phyloP scores from a whole-genome alignment of 805 yeast genomes.

The Cephaloascus fragrans region DNA sequence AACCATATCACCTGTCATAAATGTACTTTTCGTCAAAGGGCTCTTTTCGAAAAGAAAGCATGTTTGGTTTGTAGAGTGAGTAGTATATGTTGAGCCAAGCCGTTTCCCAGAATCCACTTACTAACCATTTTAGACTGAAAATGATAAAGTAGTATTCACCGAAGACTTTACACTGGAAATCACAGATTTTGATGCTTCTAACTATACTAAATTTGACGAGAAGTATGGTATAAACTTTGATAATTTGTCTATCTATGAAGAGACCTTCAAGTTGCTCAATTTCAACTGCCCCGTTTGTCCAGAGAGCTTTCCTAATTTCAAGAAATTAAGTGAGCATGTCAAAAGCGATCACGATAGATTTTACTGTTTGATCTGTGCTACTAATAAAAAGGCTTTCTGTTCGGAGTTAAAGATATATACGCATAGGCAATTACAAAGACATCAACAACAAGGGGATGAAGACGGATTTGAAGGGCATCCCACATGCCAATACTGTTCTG shows the following conservation, averaged over 20 bases:
- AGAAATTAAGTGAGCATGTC: constrained; percentile 55
- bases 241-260: constrained; percentile 32
- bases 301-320: constrained; percentile 36
- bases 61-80: constrained; percentile 73
- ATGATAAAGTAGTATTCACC: constrained; percentile 47
- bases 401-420: constrained; percentile 57
- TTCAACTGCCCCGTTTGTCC: constrained; percentile 47
- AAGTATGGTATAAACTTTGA: constrained; percentile 55
- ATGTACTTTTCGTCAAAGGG: constrained; percentile 79
- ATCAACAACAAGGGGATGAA: constrained; percentile 65
- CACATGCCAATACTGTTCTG: constrained; percentile 69
- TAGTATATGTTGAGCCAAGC: neutral
- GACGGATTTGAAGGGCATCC: constrained; percentile 87
- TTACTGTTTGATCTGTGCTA: constrained; percentile 69
- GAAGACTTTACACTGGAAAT: constrained; percentile 26
- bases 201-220: constrained; percentile 24
- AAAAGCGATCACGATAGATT: constrained; percentile 50
- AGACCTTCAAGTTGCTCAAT: constrained; percentile 41
- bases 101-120: neutral
- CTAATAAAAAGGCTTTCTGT: constrained; percentile 70
- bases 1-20: constrained; percentile 75
- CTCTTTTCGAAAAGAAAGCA: constrained; percentile 57
- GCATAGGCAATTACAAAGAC: constrained; percentile 53
- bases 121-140: constrained; percentile 29
- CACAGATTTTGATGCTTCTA: constrained; percentile 20